phyloP scores from a whole-genome alignment of 805 yeast genomes.

The Starmerella floris region DNA sequence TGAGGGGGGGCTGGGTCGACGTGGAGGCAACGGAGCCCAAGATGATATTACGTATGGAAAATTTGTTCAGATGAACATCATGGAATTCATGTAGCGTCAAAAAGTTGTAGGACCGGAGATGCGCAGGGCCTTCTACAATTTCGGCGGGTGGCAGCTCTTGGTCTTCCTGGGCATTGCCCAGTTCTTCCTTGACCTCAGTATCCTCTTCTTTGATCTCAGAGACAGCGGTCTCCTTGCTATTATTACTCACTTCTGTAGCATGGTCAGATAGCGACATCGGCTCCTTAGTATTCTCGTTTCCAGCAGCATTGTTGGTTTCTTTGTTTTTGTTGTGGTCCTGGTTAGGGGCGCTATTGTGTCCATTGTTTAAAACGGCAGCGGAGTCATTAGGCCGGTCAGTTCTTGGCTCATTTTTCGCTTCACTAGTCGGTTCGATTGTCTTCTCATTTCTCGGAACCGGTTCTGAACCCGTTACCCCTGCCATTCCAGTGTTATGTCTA shows the following conservation, averaged over 20 bases:
- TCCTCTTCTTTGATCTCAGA: slow-evolving; percentile 26
- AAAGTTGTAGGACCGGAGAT: slow-evolving; percentile 24
- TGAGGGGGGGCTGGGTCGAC: slow-evolving; percentile 31
- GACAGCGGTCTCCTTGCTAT: slow-evolving; percentile 20
- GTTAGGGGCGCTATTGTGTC: not conserved
- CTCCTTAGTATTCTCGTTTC: not conserved
- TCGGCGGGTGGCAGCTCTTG: not conserved
- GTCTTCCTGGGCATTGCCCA: not conserved
- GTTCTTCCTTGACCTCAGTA: not conserved
- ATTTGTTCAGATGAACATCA: slow-evolving; percentile 16
- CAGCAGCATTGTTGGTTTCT: not conserved
- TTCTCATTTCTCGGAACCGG: not conserved
- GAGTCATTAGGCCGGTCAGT: too few species aligned
- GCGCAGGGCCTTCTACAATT: slow-evolving; percentile 12
- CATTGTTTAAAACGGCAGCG: too few species aligned
- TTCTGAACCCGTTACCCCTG: not conserved
- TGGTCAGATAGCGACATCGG: too few species aligned
- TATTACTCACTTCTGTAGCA: slow-evolving; percentile 20
- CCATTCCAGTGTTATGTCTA: not conserved
- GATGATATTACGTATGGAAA: slow-evolving; percentile 29
- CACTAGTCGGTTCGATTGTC: not conserved
- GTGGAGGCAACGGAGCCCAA: slow-evolving; percentile 42
- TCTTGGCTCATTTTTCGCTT: not conserved
- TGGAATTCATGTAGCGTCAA: slow-evolving; percentile 42
- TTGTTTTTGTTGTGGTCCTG: not conserved